phyloP scores from a whole-genome alignment of 192 early-diverging fungal species.

The Coemansia sp. region DNA sequence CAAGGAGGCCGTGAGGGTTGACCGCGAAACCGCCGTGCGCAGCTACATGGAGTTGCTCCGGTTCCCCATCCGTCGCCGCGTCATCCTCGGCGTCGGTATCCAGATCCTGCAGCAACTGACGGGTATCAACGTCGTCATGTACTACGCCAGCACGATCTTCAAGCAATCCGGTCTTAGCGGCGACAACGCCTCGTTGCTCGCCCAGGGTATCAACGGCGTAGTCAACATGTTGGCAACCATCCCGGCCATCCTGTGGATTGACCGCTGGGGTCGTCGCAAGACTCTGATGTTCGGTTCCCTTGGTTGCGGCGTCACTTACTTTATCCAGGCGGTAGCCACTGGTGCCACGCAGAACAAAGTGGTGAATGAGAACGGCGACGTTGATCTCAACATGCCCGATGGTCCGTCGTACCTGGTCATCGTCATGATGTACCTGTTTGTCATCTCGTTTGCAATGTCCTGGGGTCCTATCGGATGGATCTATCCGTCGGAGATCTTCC shows the following conservation, averaged over 20 bases:
- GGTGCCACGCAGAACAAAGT: slow-evolving; percentile 37
- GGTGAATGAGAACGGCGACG: slow-evolving; percentile 14
- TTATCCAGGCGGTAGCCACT: slow-evolving; percentile 36
- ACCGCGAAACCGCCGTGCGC: slow-evolving; percentile 61
- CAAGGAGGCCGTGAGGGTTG: slow-evolving; percentile 63
- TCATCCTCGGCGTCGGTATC: slow-evolving; percentile 64
- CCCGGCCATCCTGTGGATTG: slow-evolving; percentile 80
- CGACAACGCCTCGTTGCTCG: slow-evolving; percentile 53
- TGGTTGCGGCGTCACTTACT: slow-evolving; percentile 40
- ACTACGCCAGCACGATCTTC: slow-evolving; percentile 67
- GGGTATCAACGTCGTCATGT: slow-evolving; percentile 87
- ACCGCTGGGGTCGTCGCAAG: slow-evolving; percentile 76
- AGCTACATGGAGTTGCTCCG: slow-evolving; percentile 62
- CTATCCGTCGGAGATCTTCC: slow-evolving; percentile 91
- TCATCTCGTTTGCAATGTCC: slow-evolving; percentile 77
- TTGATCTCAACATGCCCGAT: slow-evolving; percentile 34
- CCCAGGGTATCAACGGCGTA: slow-evolving; percentile 71
- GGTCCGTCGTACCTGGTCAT: slow-evolving; percentile 59
- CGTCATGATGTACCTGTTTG: slow-evolving; percentile 76
- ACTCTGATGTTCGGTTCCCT: slow-evolving; percentile 71
- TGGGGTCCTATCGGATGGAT: slow-evolving; percentile 96
- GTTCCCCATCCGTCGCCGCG: slow-evolving; percentile 57
- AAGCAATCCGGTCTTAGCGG: slow-evolving; percentile 53
- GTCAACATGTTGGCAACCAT: slow-evolving; percentile 83
- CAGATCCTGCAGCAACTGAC: slow-evolving; percentile 80